These are phyloP conservation scores for Paecilomyces fulvus DNA, from an alignment of 2,329 filamentous ascomycete genomes.

Conservation along the genomic window DNA sequence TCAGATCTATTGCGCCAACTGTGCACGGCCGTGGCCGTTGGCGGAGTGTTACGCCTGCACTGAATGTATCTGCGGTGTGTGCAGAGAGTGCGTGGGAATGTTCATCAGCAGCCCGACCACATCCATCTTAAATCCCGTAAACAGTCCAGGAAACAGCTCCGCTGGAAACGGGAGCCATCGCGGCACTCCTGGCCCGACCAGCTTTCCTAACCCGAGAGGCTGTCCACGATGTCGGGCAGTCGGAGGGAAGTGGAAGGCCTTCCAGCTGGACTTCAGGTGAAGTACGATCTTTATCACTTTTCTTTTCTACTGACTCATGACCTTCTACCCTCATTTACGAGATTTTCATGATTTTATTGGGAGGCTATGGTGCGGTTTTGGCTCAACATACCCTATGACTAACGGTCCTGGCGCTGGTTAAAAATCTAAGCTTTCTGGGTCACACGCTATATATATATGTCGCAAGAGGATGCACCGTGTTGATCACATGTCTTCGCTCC, in stretches of 20 bases:
- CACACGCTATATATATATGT: not conserved
- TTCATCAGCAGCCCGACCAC: slow-evolving; percentile 36
- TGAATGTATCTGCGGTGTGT: slow-evolving; percentile 91
- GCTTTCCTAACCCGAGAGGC: slow-evolving; percentile 31
- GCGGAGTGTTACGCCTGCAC: slow-evolving; percentile 88
- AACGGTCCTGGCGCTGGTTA: not conserved
- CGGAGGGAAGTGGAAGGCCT: slow-evolving; percentile 40
- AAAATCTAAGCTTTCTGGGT: not conserved
- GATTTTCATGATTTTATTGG: slow-evolving; percentile 2
- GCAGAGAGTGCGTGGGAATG: slow-evolving; percentile 65
- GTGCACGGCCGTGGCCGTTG: slow-evolving; percentile 66
- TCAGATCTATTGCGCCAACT: slow-evolving; percentile 89
- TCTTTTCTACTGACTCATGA: not conserved
- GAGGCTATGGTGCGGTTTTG: not conserved
- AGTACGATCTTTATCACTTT: slow-evolving; percentile 5
- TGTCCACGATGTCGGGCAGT: slow-evolving; percentile 40
- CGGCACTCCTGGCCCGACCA: slow-evolving; percentile 22
- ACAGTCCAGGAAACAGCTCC: slow-evolving; percentile 21
- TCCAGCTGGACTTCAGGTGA: slow-evolving; percentile 41
- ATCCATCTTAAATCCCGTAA: slow-evolving; percentile 28
- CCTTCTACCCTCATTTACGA: not conserved
- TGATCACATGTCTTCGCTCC: not conserved
- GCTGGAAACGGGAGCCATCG: slow-evolving; percentile 17
- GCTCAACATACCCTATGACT: not conserved
- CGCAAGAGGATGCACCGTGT: not conserved